Evolutionary conservation across 2,329 filamentous ascomycete species (phyloP).

Genomic region (Triangularia setosa): DNA sequence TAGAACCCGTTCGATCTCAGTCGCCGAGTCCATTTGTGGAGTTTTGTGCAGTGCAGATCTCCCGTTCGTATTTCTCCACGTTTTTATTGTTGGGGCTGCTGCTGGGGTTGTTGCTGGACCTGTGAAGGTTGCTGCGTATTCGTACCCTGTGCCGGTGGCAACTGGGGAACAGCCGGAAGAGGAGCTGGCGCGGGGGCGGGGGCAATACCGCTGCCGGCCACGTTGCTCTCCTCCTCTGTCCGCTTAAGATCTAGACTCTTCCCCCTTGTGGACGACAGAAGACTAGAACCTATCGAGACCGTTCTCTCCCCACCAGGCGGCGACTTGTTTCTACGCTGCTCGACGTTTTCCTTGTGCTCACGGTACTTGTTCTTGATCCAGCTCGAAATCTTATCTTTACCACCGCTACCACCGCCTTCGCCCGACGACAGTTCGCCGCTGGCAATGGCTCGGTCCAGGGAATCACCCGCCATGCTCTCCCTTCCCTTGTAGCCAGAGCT

Average conservation of each 20-base stretch:
- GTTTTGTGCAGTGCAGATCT: background rate
- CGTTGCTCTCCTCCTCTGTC: slow-evolving; percentile 35
- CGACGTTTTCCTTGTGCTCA: slow-evolving; percentile 54
- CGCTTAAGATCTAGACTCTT: slow-evolving; percentile 48
- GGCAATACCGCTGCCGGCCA: background rate
- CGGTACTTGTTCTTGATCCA: slow-evolving; percentile 61
- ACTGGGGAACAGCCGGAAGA: background rate
- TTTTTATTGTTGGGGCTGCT: background rate
- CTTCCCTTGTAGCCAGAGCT: slow-evolving; percentile 51
- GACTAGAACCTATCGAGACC: slow-evolving; percentile 27
- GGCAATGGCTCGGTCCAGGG: slow-evolving; percentile 41
- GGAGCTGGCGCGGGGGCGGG: background rate
- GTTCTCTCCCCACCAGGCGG: slow-evolving; percentile 41
- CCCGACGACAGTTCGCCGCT: slow-evolving; percentile 35
- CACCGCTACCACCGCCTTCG: slow-evolving; percentile 37
- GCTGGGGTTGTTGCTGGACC: background rate
- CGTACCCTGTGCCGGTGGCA: background rate
- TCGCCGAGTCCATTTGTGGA: background rate
- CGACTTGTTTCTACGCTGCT: slow-evolving; percentile 54
- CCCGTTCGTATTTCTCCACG: background rate
- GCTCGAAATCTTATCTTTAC: slow-evolving; percentile 48
- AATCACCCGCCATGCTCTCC: slow-evolving; percentile 50
- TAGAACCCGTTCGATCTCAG: background rate
- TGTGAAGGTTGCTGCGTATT: background rate
- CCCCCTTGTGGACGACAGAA: slow-evolving; percentile 37